Percentiles rank a stretch among this genome's conserved stretches.
Evolutionary conservation across 768 basidiomycete species (phyloP).

Genomic region (Russula earlei): DNA sequence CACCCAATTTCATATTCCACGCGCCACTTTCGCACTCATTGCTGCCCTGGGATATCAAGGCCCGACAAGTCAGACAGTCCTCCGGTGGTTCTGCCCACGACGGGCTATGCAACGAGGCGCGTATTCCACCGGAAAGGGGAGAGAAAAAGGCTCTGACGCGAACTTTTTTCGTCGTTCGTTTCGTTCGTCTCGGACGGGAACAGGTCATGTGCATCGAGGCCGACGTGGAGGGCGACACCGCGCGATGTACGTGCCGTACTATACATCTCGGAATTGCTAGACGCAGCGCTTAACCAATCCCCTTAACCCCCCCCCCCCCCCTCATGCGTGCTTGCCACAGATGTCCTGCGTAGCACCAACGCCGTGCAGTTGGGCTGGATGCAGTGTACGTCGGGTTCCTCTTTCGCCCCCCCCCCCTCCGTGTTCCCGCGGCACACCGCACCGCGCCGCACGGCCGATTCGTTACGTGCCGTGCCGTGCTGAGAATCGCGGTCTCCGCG

Average conservation of each 20-base stretch:
- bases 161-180: background rate
- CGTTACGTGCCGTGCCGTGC: too few species aligned
- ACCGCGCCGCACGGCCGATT: too few species aligned
- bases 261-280: too few species aligned
- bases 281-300: too few species aligned
- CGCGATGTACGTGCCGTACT: conserved; percentile 7
- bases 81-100: background rate
- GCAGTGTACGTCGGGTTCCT: conserved; percentile 15
- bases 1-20: background rate
- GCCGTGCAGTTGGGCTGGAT: conserved; percentile 21
- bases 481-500: too few species aligned
- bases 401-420: too few species aligned
- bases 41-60: background rate
- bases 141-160: too few species aligned
- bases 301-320: background rate
- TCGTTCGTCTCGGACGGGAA: too few species aligned
- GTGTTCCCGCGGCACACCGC: too few species aligned
- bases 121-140: background rate
- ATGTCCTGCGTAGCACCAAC: conserved; percentile 18
- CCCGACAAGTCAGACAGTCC: background rate
- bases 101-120: background rate
- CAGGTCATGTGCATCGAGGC: conserved; percentile 15
- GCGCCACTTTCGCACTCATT: background rate
- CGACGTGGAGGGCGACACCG: conserved; percentile 7
- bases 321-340: background rate